Conservation (phyloP, 306 rosid genomes). For the Cicer cuneatum region DNA sequence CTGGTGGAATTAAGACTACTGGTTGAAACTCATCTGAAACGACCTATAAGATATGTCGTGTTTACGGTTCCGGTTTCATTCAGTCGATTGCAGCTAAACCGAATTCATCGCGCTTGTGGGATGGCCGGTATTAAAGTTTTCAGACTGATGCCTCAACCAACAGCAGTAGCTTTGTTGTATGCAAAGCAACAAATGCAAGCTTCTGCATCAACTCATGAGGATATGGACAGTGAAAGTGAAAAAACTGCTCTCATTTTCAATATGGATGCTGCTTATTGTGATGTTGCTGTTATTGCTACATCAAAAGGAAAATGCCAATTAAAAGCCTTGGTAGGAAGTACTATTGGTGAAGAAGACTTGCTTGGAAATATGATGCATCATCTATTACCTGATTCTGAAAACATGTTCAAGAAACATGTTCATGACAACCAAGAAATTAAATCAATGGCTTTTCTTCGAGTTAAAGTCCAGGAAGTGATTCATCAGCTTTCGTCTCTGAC, state of each 20-base stretch:
- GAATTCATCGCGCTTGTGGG: conserved; percentile 84
- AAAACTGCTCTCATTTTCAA: conserved; percentile 81
- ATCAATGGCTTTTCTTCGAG: conserved; percentile 66
- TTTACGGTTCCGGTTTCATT: conserved; percentile 85
- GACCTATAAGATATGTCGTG: conserved; percentile 70
- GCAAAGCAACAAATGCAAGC: conserved; percentile 73
- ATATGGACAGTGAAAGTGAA: conserved; percentile 64
- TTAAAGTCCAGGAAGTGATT: conserved; percentile 73
- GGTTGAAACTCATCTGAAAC: conserved; percentile 69
- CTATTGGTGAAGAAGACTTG: conserved; percentile 87
- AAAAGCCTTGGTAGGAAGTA: conserved; percentile 75
- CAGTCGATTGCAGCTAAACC: conserved; percentile 80
- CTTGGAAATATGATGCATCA: conserved; percentile 78
- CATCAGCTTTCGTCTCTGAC: conserved; percentile 66
- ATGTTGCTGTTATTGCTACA: conserved; percentile 77
- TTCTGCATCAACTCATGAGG: conserved; percentile 46
- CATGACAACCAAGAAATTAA: conserved; percentile 61
- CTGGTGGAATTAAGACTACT: conserved; percentile 68
- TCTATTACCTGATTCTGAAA: conserved; percentile 65
- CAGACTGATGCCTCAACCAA: conserved; percentile 89
- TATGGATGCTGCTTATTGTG: conserved; percentile 93
- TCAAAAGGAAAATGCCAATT: conserved; percentile 85
- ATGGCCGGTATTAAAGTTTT: conserved; percentile 90
- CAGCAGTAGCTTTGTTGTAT: conserved; percentile 81
- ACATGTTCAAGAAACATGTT: conserved; percentile 45